Evolutionary conservation across 148 eudicot species (phyloP).

Genomic region (Rhododendron ovatum): DNA sequence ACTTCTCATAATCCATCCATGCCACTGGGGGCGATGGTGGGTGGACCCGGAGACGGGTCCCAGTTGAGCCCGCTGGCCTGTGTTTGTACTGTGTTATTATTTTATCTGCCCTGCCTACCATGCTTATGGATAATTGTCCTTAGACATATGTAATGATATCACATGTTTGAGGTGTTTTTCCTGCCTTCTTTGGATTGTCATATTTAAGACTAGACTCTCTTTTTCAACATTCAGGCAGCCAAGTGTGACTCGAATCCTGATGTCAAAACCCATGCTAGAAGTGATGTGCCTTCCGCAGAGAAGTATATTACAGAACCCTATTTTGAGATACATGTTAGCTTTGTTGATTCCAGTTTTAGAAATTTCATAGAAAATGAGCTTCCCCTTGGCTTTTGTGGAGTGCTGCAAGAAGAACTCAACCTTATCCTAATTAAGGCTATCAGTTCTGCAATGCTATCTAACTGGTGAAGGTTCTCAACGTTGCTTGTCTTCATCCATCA

Average conservation of each 20-base stretch:
- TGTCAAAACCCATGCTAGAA: background rate
- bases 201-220: background rate
- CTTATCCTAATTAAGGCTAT: slow-evolving; percentile 17
- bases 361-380: slow-evolving; percentile 36
- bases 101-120: background rate
- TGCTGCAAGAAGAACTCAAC: slow-evolving; percentile 15
- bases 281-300: slow-evolving; percentile 19
- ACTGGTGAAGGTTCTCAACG: slow-evolving; percentile 96
- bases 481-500: slow-evolving; percentile 44
- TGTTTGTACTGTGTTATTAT: background rate
- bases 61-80: background rate
- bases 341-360: slow-evolving; percentile 36
- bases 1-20: background rate
- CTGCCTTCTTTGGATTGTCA: slow-evolving; percentile 1
- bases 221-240: slow-evolving; percentile 4
- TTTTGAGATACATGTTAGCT: slow-evolving; percentile 39
- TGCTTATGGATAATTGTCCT: background rate
- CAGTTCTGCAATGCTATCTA: slow-evolving; percentile 35
- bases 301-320: slow-evolving; percentile 42
- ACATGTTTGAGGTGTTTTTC: background rate
- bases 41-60: background rate
- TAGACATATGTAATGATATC: background rate
- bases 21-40: background rate
- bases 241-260: slow-evolving; percentile 4
- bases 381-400: slow-evolving; percentile 17